Evolutionary conservation across 2,329 filamentous ascomycete genomes (phyloP), one percentile per base, ranked within the genome.

Genomic region (Ceratocystis cacaofunesta): DNA sequence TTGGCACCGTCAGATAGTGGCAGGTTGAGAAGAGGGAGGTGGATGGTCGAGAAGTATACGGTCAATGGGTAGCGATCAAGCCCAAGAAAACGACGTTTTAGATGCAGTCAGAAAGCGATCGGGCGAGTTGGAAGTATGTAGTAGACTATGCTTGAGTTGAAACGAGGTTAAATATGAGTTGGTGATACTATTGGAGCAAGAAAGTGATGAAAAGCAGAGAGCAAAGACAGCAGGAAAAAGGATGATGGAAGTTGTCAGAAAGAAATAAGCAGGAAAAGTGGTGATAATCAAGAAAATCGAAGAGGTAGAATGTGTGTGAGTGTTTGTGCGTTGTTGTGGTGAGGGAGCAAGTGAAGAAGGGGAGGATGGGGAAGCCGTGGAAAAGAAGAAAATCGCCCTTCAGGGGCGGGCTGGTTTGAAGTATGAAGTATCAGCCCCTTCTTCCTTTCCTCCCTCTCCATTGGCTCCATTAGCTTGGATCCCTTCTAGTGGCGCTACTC

Each of bases 371-470:
- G 28, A 58, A 58, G 28, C 12, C 12, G 4, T 32, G 15, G 55
- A 58, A 36, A 58, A 58, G 30, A 58, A 10, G 12, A n/a, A 30
- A 30, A n/a, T 30, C 30, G 55, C 28, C 28, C 55, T 58, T 58
- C 55, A 58, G 55, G 55, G 55, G 28, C 55, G 55, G 2, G 25
- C 32, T 15, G 55, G 55, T 58, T 58, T 58, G 55, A 58, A 58
- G 55, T 58, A 58, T 58, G 25, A 36, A 32, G 55, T 58, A 58
- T 58, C 55, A 58, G 55, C 55, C 55, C 55, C 55, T 58, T 32
- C 55, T 36, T 58, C 28, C 55, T 58, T 52, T 52, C 1, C 32
- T 17, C 55, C 55, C 28, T 28, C 28, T 28, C 55, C 10, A 58
- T 58, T 58, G 55, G 55, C 55, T 58, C 55, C 10, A 58, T 58